Evolutionary conservation across 2,329 filamentous ascomycete genomes (phyloP).

Genomic region (Raffaelea deltoideospora): DNA sequence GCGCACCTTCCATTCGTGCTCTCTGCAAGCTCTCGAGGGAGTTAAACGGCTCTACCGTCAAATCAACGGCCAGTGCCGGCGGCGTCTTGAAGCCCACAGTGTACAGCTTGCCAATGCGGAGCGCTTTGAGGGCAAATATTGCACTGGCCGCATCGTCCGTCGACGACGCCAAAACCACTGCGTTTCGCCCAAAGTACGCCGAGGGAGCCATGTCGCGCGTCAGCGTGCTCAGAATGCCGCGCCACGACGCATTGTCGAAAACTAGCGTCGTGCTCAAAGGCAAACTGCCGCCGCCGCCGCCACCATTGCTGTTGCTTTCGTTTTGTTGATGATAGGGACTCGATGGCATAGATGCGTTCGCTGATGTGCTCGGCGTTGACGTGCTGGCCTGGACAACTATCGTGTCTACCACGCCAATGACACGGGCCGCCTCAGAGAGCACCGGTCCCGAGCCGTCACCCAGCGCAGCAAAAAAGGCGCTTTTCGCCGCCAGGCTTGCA

Average conservation of each 20-base stretch:
- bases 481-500: constrained; percentile 41
- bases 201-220: constrained; percentile 72
- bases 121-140: constrained; percentile 62
- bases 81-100: constrained; percentile 66
- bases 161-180: constrained; percentile 58
- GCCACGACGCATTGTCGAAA: constrained; percentile 75
- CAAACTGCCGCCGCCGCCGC: constrained; percentile 16
- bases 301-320: constrained; percentile 3
- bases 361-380: constrained; percentile 26
- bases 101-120: constrained; percentile 66
- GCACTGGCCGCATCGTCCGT: constrained; percentile 64
- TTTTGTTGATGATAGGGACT: constrained; percentile 26
- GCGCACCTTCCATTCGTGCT: constrained; percentile 28
- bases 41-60: constrained; percentile 67
- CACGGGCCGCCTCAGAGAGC: constrained; percentile 60
- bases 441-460: constrained; percentile 36
- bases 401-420: constrained; percentile 71
- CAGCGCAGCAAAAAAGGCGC: constrained; percentile 32
- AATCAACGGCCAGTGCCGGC: constrained; percentile 43
- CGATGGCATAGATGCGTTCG: constrained; percentile 30
- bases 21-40: constrained; percentile 49
- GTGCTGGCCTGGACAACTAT: constrained; percentile 48
- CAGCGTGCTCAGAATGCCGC: constrained; percentile 67
- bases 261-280: constrained; percentile 42
- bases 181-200: constrained; percentile 61